A percentile compares a stretch with the other conserved stretches of the same genome.
Evolutionary conservation across 257 asterid species (phyloP).

Genomic region (Solanum peruvianum): DNA sequence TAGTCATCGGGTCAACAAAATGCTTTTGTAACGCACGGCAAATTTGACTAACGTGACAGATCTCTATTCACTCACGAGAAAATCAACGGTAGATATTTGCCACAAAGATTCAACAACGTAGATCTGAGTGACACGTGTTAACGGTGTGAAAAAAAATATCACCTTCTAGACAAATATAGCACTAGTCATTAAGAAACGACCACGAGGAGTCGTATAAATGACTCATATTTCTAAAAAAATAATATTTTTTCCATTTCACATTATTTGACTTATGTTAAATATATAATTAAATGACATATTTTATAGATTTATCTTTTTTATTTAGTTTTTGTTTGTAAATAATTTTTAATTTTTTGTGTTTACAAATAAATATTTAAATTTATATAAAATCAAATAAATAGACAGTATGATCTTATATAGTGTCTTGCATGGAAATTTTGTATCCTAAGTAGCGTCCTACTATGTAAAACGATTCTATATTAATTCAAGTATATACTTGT

Average conservation of each 20-base stretch:
- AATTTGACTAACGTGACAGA: neutral
- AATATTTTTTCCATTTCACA: neutral
- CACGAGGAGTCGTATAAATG: neutral
- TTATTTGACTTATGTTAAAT: no score
- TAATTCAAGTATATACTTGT: no score
- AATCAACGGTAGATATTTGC: neutral
- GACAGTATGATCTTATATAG: no score
- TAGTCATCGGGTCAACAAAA: neutral
- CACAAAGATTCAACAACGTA: no score
- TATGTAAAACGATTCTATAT: neutral
- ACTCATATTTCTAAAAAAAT: neutral
- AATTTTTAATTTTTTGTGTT: no score
- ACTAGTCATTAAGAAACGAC: neutral
- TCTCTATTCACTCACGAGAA: neutral
- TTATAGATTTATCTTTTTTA: no score
- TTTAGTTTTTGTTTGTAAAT: no score
- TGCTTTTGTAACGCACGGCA: neutral
- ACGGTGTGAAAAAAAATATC: neutral
- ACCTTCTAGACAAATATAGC: neutral
- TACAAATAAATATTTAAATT: no score
- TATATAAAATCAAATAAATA: no score
- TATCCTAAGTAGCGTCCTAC: no score
- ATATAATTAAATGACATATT: no score
- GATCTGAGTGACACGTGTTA: neutral
- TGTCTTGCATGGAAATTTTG: no score